Conservation (phyloP, 306 rosid genomes). For the Biancaea sappan region DNA sequence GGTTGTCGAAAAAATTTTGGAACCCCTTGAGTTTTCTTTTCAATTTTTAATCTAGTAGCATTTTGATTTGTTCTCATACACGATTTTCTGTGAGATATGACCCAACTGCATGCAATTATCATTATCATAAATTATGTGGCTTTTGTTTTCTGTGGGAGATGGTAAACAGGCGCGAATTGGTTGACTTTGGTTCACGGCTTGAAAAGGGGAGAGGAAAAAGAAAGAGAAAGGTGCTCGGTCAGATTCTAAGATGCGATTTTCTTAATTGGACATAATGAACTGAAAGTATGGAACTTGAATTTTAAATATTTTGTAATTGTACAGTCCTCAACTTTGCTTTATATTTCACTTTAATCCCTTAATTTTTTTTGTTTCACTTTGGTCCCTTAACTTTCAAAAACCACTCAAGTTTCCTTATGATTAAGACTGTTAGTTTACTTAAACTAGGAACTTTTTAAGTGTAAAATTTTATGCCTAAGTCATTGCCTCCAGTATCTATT, state of each 20-base stretch:
- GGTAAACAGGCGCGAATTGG: constrained; percentile 1
- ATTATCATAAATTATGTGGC: background rate
- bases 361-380: too few species aligned
- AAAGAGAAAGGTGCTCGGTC: background rate
- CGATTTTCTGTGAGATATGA: background rate
- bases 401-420: too few species aligned
- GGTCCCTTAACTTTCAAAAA: too few species aligned
- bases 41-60: background rate
- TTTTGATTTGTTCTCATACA: background rate
- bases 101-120: background rate
- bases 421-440: too few species aligned
- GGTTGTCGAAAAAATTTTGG: background rate
- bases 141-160: constrained; percentile 15
- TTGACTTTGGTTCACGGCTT: background rate
- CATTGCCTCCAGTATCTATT: too few species aligned
- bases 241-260: background rate
- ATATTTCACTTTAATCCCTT: too few species aligned
- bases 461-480: too few species aligned
- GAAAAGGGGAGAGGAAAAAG: background rate
- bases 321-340: too few species aligned
- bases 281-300: background rate
- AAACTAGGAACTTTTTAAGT: too few species aligned
- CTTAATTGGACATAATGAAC: background rate
- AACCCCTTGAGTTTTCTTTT: background rate
- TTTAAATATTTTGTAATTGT: background rate